These are phyloP conservation scores for Berkeleyomyces rouxiae DNA, from an alignment of 2,329 filamentous ascomycete genomes.

Conservation along the genomic window DNA sequence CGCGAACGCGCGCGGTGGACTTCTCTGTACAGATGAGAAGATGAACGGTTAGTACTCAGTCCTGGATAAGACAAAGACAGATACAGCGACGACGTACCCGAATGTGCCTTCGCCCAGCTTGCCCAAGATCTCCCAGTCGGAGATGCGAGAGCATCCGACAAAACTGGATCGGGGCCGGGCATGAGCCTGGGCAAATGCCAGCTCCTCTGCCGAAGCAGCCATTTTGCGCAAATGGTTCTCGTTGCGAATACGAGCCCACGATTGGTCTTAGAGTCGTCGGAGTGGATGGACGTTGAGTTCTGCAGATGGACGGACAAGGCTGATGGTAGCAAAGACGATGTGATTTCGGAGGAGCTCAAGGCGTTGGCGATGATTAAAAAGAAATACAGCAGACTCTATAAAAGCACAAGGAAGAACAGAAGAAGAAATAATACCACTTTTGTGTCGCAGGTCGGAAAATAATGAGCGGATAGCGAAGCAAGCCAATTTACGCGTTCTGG, in stretches of 20 bases:
- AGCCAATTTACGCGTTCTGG: not conserved
- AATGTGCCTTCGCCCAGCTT: constrained; percentile 94
- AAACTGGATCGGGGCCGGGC: constrained; percentile 46
- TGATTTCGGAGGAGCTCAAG: not conserved
- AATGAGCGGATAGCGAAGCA: not conserved
- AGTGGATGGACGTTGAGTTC: not conserved
- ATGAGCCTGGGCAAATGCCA: constrained; percentile 39
- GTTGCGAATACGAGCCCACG: not conserved
- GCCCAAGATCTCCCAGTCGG: constrained; percentile 60
- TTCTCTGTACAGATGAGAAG: constrained; percentile 32
- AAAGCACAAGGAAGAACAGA: not conserved
- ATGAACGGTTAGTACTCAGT: constrained; percentile 19
- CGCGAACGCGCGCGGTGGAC: constrained; percentile 77
- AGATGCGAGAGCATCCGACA: constrained; percentile 67
- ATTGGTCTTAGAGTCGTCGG: not conserved
- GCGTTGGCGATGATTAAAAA: not conserved
- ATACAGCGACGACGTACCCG: constrained; percentile 35
- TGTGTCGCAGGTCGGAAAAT: not conserved
- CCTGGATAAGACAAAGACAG: not conserved
- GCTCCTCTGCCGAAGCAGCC: constrained; percentile 14
- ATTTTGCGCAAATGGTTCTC: not conserved
- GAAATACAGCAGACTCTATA: not conserved
- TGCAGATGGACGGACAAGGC: not conserved
- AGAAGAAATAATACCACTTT: not conserved
- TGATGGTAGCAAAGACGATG: not conserved